Conservation (phyloP, 805 yeast species). For the Saturnispora diversa region DNA sequence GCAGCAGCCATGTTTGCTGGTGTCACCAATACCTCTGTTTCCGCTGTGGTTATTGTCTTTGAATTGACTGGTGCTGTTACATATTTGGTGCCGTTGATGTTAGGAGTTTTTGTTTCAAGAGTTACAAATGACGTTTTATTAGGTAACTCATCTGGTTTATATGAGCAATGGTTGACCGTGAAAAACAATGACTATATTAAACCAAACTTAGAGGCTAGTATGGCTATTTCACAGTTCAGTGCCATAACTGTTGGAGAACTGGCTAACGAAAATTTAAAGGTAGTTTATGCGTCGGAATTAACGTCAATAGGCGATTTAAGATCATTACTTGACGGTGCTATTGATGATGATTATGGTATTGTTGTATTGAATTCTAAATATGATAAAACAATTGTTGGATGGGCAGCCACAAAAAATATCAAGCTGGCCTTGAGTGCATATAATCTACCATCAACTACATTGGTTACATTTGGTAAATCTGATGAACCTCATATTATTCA, state of each 20-base stretch:
- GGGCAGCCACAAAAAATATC: conserved; percentile 1
- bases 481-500: conserved; percentile 1
- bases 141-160: conserved; percentile 43
- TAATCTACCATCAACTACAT: not conserved
- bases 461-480: not conserved
- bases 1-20: conserved; percentile 80
- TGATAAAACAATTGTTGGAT: conserved; percentile 1
- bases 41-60: conserved; percentile 72
- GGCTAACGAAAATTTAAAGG: not conserved
- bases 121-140: conserved; percentile 59
- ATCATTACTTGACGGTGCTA: not conserved
- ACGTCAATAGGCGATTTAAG: not conserved
- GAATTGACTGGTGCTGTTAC: conserved; percentile 83
- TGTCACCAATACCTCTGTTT: conserved; percentile 69
- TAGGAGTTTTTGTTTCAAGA: conserved; percentile 68
- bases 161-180: conserved; percentile 48
- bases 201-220: conserved; percentile 30
- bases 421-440: not conserved
- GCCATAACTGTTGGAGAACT: conserved; percentile 3
- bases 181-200: conserved; percentile 35
- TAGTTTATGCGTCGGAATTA: conserved; percentile 2
- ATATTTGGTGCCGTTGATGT: conserved; percentile 79
- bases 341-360: not conserved
- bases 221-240: conserved; percentile 9
- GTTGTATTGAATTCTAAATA: conserved; percentile 4